Evolutionary conservation across 345 rosid species (phyloP), one percentile per base, ranked within the genome.

Genomic region (Citrus reticulata): DNA sequence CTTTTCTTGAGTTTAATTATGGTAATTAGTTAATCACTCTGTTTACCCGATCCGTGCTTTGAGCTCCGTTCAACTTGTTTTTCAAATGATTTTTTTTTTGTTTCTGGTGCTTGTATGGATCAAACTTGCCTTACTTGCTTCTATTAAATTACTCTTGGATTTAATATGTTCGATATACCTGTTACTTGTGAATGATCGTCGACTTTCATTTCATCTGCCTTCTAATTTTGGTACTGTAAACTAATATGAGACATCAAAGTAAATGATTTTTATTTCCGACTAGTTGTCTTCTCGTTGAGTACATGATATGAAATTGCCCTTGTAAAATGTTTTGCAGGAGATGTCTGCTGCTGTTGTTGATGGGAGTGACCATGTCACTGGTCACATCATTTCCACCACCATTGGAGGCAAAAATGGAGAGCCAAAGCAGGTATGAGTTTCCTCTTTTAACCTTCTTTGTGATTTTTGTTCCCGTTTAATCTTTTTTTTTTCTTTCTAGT

Each of bases 321-420:
- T 62, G 0, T 74, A n/a, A 32, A 25, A 29, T 57, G 51, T 76
- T 82, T 85, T 79, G 62, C 85, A 93, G 98, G 96, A 90, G 82
- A 88, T 92, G 91, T 69, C 91, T 14, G 91, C 91, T 17, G 85
- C 91, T 72, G 95, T 88, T 51, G 91, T 86, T 76, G 89, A 91
- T 62, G 90, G 86, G 27, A 93, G 89, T 74, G 96, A 91, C 77
- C 92, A 89, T 9, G 96, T 93, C 46, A 93, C 98, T 6, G 98
- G 98, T 46, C 98, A 93, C 72, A 93, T 93, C 11, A 93, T 93
- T 72, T 92, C 98, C 63, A 93, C 98, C 39, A 93, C 98, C 6
- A 92, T 93, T 37, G 98, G 98, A 40, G 98, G 98, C 14, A 92
- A 93, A 88, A 92, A 92, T 80, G 98, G 98, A 66, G 98, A 93